Conservation (phyloP, 2,329 filamentous ascomycete species). For the Cyphellophora europaea region DNA sequence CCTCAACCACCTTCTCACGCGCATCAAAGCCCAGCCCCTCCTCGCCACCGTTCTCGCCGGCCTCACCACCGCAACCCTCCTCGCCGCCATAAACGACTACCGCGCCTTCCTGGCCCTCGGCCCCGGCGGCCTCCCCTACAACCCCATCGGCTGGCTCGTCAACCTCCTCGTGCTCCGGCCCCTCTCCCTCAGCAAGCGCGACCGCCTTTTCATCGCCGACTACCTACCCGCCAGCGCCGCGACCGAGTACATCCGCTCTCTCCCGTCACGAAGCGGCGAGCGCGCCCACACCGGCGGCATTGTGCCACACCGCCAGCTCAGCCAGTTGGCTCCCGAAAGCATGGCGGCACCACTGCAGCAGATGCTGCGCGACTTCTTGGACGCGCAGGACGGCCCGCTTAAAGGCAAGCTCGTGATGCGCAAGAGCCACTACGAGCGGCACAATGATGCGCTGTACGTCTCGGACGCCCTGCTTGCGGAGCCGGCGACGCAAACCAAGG, state of each 20-base stretch:
- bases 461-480: constrained; percentile 37
- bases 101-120: constrained; percentile 27
- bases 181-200: constrained; percentile 9
- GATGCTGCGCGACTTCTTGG: constrained; percentile 44
- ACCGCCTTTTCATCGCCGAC: constrained; percentile 9
- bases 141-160: constrained; percentile 26
- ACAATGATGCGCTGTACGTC: constrained; percentile 5
- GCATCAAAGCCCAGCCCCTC: no score
- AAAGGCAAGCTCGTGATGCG: constrained; percentile 22
- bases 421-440: constrained; percentile 7
- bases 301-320: constrained; percentile 69
- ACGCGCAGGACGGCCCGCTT: constrained; percentile 19
- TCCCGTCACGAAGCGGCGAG: constrained; percentile 54
- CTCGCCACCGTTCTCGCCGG: no score
- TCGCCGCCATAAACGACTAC: constrained; percentile 22
- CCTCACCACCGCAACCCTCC: no score
- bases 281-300: constrained; percentile 65
- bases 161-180: constrained; percentile 11
- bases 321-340: constrained; percentile 49
- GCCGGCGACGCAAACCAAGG: constrained; percentile 30
- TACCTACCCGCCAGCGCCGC: constrained; percentile 10
- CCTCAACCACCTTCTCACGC: no score
- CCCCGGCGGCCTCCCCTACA: constrained; percentile 26
- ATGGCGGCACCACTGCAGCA: constrained; percentile 49
- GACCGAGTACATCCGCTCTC: constrained; percentile 34